These are phyloP conservation scores for Rhodosorus marinus DNA, from an alignment of 23 red algal species.

Conservation along the genomic window DNA sequence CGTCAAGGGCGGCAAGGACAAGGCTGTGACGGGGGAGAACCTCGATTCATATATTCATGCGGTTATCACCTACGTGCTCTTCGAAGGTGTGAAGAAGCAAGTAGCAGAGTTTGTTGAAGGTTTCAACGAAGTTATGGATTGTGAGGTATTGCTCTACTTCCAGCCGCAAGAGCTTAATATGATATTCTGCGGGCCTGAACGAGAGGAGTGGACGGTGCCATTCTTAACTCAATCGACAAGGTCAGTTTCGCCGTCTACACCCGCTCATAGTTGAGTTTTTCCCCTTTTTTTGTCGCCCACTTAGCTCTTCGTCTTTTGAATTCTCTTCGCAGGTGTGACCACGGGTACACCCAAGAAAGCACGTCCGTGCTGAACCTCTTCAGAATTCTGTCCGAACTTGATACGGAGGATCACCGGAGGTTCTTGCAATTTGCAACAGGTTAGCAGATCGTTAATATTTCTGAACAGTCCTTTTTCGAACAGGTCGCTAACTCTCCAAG, in stretches of 20 bases:
- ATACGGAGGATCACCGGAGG: constrained; percentile 42
- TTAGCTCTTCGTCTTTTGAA: too few relatives aligned
- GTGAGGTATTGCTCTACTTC: constrained; percentile 43
- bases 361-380: constrained; percentile 46
- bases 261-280: too few relatives aligned
- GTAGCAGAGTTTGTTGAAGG: constrained; percentile 57
- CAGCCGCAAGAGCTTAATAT: constrained; percentile 39
- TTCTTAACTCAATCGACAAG: constrained; percentile 49
- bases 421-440: constrained; percentile 83
- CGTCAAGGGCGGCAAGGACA: constrained; percentile 17
- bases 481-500: too few relatives aligned
- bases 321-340: too few relatives aligned
- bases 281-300: too few relatives aligned
- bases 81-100: constrained; percentile 44
- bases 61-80: constrained; percentile 40
- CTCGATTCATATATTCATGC: constrained; percentile 39
- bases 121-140: constrained; percentile 27
- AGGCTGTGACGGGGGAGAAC: constrained; percentile 48
- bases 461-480: too few relatives aligned
- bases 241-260: too few relatives aligned
- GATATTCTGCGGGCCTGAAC: constrained; percentile 58
- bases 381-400: constrained; percentile 28
- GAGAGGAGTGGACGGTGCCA: constrained; percentile 56
- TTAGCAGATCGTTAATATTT: too few relatives aligned
- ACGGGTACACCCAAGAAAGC: constrained; percentile 81